A percentile compares a stretch with the other conserved stretches of the same genome.
Conservation (phyloP, 768 basidiomycete genomes). For the Xerocomellus amylosporus region DNA sequence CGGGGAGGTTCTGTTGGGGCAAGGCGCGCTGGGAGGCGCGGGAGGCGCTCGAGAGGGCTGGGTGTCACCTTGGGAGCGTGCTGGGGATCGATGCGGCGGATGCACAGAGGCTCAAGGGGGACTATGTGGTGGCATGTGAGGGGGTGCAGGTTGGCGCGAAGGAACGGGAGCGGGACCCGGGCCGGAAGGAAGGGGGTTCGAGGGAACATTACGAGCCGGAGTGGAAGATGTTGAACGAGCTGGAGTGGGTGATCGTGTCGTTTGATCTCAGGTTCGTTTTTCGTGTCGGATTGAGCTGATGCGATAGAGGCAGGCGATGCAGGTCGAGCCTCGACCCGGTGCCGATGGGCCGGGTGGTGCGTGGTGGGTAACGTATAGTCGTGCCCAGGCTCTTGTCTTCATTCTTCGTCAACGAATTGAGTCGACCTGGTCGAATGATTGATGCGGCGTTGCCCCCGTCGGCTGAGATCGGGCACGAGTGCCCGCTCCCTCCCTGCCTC, state of each 20-base stretch:
- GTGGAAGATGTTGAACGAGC: constrained; percentile 55
- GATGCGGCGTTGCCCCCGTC: constrained; percentile 54
- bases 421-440: constrained; percentile 57
- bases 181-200: constrained; percentile 46
- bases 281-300: neutral
- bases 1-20: constrained; percentile 67
- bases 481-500: too few species aligned
- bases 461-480: constrained; percentile 46
- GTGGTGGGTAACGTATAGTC: constrained; percentile 45
- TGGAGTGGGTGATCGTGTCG: constrained; percentile 52
- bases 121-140: too few species aligned
- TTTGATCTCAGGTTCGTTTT: constrained; percentile 38
- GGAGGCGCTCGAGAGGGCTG: constrained; percentile 50
- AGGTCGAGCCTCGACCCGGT: constrained; percentile 42
- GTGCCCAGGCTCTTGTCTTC: constrained; percentile 59
- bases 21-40: constrained; percentile 59
- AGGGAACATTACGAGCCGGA: constrained; percentile 54
- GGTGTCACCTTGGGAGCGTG: constrained; percentile 43
- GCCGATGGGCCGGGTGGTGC: constrained; percentile 16
- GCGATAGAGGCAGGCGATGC: constrained; percentile 34
- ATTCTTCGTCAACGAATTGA: constrained; percentile 68
- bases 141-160: constrained; percentile 36
- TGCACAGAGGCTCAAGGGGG: constrained; percentile 53
- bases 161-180: constrained; percentile 12
- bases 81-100: constrained; percentile 58